Conservation (phyloP, 352 stramenopile genomes). For the Globisporangium alternatum region DNA sequence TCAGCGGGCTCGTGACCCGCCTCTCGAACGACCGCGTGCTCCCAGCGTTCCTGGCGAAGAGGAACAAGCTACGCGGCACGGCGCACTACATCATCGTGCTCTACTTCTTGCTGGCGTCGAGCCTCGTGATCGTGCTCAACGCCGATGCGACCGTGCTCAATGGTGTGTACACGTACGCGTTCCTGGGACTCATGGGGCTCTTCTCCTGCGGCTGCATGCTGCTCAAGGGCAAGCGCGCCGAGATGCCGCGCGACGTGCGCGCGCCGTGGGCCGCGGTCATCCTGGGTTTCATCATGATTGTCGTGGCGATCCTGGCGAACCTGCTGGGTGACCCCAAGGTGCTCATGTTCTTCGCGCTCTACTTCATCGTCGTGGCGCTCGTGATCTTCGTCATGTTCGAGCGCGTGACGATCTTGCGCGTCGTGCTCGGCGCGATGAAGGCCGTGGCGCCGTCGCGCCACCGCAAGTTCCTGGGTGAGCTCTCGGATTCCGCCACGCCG, state of each 20-base stretch:
- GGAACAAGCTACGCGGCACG: conserved; percentile 77
- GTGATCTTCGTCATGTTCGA: conserved; percentile 57
- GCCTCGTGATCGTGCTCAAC: conserved; percentile 73
- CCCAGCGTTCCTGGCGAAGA: conserved; percentile 54
- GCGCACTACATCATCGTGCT: conserved; percentile 83
- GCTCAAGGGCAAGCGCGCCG: conserved; percentile 81
- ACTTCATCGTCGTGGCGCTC: conserved; percentile 41
- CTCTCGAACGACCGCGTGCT: conserved; percentile 78
- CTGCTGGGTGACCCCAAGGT: conserved; percentile 26
- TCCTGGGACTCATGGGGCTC: conserved; percentile 77
- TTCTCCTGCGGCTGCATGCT: conserved; percentile 81
- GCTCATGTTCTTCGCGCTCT: conserved; percentile 55
- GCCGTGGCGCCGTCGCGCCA: too few relatives aligned
- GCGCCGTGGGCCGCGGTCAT: conserved; percentile 34
- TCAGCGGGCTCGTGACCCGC: conserved; percentile 78
- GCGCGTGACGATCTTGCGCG: conserved; percentile 39
- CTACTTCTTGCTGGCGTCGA: conserved; percentile 80
- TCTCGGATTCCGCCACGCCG: too few relatives aligned
- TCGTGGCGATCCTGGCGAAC: conserved; percentile 12
- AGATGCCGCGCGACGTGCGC: conserved; percentile 54
- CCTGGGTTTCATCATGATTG: conserved; percentile 20
- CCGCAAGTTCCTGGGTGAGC: too few relatives aligned
- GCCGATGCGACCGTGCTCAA: conserved; percentile 80
- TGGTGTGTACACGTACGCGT: conserved; percentile 83
- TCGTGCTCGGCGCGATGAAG: conserved; percentile 19